Conservation (phyloP, 1,139 yeast species). For the Candida labiduridarum region DNA sequence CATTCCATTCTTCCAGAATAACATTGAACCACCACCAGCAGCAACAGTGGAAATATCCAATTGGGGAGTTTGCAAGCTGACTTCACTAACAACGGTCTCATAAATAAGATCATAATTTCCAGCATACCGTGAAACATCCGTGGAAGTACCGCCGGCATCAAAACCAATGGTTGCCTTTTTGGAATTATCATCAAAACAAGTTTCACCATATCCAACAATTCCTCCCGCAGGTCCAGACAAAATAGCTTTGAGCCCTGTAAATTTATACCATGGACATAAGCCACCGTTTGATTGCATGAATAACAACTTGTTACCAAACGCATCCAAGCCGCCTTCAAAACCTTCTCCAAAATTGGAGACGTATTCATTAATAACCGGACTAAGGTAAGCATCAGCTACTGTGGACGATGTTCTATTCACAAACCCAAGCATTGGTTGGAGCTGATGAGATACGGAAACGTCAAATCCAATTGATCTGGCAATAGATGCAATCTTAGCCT, state of each 20-base stretch:
- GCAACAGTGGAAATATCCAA: constrained; percentile 51
- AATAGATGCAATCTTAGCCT: constrained; percentile 36
- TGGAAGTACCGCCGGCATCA: constrained; percentile 52
- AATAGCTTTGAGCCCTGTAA: constrained; percentile 50
- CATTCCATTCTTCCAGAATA: constrained; percentile 49
- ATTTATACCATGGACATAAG: constrained; percentile 50
- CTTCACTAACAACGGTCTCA: constrained; percentile 48
- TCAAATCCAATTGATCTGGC: constrained; percentile 38
- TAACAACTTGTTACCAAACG: constrained; percentile 44
- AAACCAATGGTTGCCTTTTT: constrained; percentile 46
- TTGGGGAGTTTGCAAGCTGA: constrained; percentile 48
- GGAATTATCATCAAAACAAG: constrained; percentile 37
- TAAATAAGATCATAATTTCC: constrained; percentile 45
- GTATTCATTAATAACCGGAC: constrained; percentile 40
- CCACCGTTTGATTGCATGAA: constrained; percentile 56
- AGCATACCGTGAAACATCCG: constrained; percentile 47
- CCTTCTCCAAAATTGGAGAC: constrained; percentile 42
- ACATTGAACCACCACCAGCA: constrained; percentile 51
- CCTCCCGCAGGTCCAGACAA: constrained; percentile 56
- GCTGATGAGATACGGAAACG: constrained; percentile 43
- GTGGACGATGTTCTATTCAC: constrained; percentile 48
- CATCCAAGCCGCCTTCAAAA: constrained; percentile 46
- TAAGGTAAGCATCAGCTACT: constrained; percentile 48
- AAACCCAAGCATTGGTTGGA: constrained; percentile 50
- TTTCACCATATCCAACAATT: constrained; percentile 51